These are phyloP conservation scores for Talaromyces trachyspermus DNA, from an alignment of 495 filamentous ascomycete genomes.

Conservation along the genomic window DNA sequence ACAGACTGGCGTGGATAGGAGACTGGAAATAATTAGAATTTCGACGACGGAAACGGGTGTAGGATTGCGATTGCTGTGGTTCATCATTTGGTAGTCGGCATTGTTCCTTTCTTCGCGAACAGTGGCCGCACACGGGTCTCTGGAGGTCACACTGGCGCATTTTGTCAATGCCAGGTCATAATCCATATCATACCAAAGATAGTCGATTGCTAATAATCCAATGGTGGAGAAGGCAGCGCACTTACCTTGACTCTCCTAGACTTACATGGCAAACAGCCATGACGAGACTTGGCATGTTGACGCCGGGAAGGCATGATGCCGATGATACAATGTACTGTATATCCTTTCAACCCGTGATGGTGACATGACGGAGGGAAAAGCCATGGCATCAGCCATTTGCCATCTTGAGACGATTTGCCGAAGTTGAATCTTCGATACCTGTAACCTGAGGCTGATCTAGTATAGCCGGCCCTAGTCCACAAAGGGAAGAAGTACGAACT, in stretches of 20 bases:
- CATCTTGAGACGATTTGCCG: too few species aligned
- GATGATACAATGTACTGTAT: too few species aligned
- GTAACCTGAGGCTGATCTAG: too few species aligned
- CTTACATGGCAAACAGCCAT: slow-evolving; percentile 32
- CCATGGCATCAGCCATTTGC: too few species aligned
- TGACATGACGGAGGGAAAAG: too few species aligned
- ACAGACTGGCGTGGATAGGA: background rate
- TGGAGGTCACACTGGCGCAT: slow-evolving; percentile 1
- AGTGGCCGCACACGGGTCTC: slow-evolving; percentile 17
- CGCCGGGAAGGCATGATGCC: slow-evolving; percentile 16
- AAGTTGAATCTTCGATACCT: too few species aligned
- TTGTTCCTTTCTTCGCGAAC: slow-evolving; percentile 10
- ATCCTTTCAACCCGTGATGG: too few species aligned
- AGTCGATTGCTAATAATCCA: background rate
- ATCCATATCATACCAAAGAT: slow-evolving; percentile 10
- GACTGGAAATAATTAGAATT: background rate
- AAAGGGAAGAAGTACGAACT: slow-evolving; percentile 1
- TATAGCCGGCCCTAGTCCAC: too few species aligned
- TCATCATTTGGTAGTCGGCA: slow-evolving; percentile 1
- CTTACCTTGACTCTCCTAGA: slow-evolving; percentile 31
- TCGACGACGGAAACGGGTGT: background rate
- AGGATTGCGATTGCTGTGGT: background rate
- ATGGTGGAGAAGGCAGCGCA: background rate
- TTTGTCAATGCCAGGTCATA: background rate
- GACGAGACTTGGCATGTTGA: slow-evolving; percentile 30